Evolutionary conservation across 2,329 filamentous ascomycete species (phyloP).

Genomic region (Fusarium nurragi): DNA sequence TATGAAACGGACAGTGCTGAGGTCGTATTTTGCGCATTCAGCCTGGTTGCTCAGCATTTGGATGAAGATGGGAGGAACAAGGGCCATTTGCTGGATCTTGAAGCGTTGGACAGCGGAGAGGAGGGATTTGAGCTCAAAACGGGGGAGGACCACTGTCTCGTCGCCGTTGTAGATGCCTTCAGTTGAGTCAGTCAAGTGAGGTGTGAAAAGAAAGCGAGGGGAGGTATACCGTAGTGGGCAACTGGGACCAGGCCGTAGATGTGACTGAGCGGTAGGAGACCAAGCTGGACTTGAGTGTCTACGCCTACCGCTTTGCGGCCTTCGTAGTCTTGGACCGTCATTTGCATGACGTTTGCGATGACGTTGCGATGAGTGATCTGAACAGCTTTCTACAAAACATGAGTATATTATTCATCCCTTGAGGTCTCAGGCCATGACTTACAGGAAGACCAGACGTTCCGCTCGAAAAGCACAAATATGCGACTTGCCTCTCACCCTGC

Average conservation of each 20-base stretch:
- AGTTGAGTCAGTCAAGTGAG: slow-evolving; percentile 53
- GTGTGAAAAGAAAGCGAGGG: not conserved
- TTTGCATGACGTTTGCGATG: slow-evolving; percentile 78
- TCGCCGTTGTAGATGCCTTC: slow-evolving; percentile 74
- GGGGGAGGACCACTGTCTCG: slow-evolving; percentile 75
- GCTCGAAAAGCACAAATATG: slow-evolving; percentile 83
- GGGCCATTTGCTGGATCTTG: slow-evolving; percentile 72
- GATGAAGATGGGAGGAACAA: slow-evolving; percentile 84
- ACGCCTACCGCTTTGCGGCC: slow-evolving; percentile 51
- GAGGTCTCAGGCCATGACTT: slow-evolving; percentile 39
- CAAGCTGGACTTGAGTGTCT: slow-evolving; percentile 61
- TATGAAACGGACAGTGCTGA: slow-evolving; percentile 70
- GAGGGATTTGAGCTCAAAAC: slow-evolving; percentile 76
- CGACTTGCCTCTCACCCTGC: slow-evolving; percentile 72
- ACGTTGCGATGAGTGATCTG: slow-evolving; percentile 85
- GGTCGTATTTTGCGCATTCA: slow-evolving; percentile 70
- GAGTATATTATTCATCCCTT: not conserved
- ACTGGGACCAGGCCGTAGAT: slow-evolving; percentile 82
- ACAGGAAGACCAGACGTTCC: slow-evolving; percentile 82
- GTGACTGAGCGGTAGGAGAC: slow-evolving; percentile 82
- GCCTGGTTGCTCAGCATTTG: slow-evolving; percentile 72
- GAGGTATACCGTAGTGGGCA: slow-evolving; percentile 48
- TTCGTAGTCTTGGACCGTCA: slow-evolving; percentile 56
- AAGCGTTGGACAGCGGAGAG: slow-evolving; percentile 72
- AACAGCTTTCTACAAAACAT: slow-evolving; percentile 73